Percentiles rank a stretch among this genome's conserved stretches.
Conservation (phyloP, 345 rosid genomes). For the Salix purpurea region DNA sequence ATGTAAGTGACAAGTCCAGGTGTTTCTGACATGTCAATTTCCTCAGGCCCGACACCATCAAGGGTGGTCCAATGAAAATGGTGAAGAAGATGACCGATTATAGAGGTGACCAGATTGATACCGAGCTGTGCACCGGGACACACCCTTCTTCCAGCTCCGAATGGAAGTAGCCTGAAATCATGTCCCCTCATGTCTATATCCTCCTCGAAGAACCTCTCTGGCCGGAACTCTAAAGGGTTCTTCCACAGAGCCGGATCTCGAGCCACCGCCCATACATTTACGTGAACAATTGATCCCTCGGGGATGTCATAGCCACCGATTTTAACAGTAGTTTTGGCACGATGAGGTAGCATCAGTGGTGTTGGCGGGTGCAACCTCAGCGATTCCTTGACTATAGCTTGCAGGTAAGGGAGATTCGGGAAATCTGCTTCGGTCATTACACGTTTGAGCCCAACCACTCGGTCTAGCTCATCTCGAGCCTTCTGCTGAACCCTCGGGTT, state of each 20-base stretch:
- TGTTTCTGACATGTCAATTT: conserved; percentile 22
- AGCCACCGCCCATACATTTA: conserved; percentile 86
- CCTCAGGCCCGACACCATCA: conserved; percentile 12
- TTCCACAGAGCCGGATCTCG: conserved; percentile 77
- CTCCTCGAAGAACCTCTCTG: conserved; percentile 80
- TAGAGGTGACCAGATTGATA: conserved; percentile 22
- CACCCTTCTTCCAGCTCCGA: conserved; percentile 25
- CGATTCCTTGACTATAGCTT: conserved; percentile 68
- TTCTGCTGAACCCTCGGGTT: conserved; percentile 77
- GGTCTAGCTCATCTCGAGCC: conserved; percentile 81
- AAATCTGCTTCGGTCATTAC: conserved; percentile 65
- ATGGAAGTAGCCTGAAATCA: conserved; percentile 42
- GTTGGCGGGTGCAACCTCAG: conserved; percentile 85
- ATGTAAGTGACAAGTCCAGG: conserved; percentile 26
- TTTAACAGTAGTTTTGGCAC: conserved; percentile 58
- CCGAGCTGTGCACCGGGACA: conserved; percentile 26
- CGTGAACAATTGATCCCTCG: conserved; percentile 69
- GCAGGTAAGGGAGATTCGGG: conserved; percentile 70
- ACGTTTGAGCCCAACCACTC: conserved; percentile 61
- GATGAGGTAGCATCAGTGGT: conserved; percentile 93
- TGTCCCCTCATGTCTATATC: conserved; percentile 89
- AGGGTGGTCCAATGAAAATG: conserved; percentile 20
- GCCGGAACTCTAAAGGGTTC: conserved; percentile 64
- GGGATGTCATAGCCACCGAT: conserved; percentile 86
- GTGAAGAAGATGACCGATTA: conserved; percentile 22